A percentile compares a stretch with the other conserved stretches of the same genome.
Conservation (phyloP, 371 early-diverging fungal genomes). For the Dichotomocladium elegans region DNA sequence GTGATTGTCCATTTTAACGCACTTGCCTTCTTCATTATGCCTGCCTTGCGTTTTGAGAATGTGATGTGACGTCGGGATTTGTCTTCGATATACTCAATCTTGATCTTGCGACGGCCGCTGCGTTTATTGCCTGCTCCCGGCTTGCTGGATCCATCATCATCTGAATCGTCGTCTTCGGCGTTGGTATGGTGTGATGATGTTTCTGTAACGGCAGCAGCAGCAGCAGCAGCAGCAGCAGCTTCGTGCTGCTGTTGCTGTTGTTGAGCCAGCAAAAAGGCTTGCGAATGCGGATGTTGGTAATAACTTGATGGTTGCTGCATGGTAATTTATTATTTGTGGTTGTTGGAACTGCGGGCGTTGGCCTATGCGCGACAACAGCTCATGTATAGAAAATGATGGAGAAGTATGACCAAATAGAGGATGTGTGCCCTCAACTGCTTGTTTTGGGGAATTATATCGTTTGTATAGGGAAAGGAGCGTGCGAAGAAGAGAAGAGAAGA, state of each 20-base stretch:
- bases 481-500: not conserved
- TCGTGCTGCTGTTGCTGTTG: slow-evolving; percentile 3
- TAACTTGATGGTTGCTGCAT: slow-evolving; percentile 6
- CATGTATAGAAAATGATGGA: not conserved
- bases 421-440: too few species aligned
- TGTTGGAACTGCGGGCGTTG: not conserved
- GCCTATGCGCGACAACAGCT: not conserved
- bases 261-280: slow-evolving; percentile 4
- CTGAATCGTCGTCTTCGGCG: slow-evolving; percentile 27
- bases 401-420: too few species aligned
- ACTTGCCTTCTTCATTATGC: slow-evolving; percentile 96
- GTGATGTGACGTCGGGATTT: slow-evolving; percentile 95
- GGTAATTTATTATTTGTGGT: not conserved
- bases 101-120: slow-evolving; percentile 90
- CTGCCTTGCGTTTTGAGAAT: slow-evolving; percentile 98
- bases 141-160: slow-evolving; percentile 28
- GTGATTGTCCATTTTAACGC: not conserved
- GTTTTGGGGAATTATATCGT: too few species aligned
- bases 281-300: slow-evolving; percentile 3
- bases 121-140: slow-evolving; percentile 66
- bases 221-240: slow-evolving; percentile 6
- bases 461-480: not conserved
- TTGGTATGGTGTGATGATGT: not conserved
- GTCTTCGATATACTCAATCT: slow-evolving; percentile 96
- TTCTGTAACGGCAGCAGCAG: slow-evolving; percentile 4